Conservation (phyloP, 768 basidiomycete species). For the Clavaria fumosa region DNA sequence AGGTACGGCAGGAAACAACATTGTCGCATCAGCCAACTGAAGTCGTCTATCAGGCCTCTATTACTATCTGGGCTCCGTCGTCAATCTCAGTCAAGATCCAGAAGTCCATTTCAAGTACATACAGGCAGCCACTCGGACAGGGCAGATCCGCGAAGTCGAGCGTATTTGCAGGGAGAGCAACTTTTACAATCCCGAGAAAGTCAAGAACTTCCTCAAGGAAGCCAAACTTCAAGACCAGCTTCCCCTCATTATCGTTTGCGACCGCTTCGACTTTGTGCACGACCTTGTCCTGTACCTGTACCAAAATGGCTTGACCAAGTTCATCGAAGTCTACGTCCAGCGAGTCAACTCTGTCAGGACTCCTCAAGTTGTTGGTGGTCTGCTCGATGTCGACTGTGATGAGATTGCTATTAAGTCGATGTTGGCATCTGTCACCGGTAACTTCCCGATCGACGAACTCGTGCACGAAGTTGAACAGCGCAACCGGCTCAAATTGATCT, state of each 20-base stretch:
- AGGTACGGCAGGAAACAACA: conserved; percentile 29
- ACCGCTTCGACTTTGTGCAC: conserved; percentile 99
- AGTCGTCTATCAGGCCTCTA: conserved; percentile 54
- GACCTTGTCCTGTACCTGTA: conserved; percentile 97
- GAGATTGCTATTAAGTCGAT: conserved; percentile 89
- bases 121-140: conserved; percentile 94
- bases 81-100: conserved; percentile 89
- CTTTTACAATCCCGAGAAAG: conserved; percentile 96
- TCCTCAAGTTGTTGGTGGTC: conserved; percentile 91
- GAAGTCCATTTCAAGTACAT: conserved; percentile 99
- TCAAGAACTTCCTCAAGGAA: conserved; percentile 99
- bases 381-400: conserved; percentile 96
- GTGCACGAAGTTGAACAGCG: conserved; percentile 95
- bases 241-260: conserved; percentile 98
- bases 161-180: conserved; percentile 97
- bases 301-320: conserved; percentile 90
- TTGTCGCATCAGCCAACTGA: neutral
- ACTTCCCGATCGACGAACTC: conserved; percentile 95
- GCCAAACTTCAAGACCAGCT: conserved; percentile 93
- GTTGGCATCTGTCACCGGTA: conserved; percentile 87
- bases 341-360: conserved; percentile 94
- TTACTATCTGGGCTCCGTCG: conserved; percentile 96
- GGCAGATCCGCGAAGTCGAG: conserved; percentile 97
- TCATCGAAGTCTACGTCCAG: conserved; percentile 99
- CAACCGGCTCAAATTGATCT: conserved; percentile 89